Percentiles rank a stretch among this genome's conserved stretches.
Evolutionary conservation across 306 rosid species (phyloP).

Genomic region (Begonia masoniana): DNA sequence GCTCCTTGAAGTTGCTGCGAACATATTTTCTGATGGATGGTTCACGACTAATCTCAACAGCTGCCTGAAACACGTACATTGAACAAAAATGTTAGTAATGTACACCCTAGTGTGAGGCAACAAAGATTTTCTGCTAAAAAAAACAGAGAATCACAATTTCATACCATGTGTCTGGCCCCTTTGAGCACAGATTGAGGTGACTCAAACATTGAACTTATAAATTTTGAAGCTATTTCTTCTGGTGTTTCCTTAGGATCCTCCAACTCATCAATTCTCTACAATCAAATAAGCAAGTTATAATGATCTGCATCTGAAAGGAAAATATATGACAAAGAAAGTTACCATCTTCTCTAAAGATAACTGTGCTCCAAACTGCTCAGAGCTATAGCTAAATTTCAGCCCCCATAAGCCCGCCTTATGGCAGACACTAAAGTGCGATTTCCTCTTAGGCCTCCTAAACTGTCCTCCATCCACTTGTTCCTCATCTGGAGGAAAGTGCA

Average conservation of each 20-base stretch:
- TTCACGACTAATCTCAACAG: conserved; percentile 96
- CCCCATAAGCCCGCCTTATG: conserved; percentile 94
- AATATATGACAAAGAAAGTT: conserved; percentile 15
- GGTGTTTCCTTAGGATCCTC: conserved; percentile 97
- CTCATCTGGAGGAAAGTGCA: conserved; percentile 96
- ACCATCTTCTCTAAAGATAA: conserved; percentile 68
- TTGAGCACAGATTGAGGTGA: conserved; percentile 86
- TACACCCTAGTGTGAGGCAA: too few relatives aligned
- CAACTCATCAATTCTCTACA: conserved; percentile 66
- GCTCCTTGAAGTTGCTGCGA: conserved; percentile 74
- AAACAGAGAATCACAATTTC: neutral
- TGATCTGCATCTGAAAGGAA: neutral
- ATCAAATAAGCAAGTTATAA: neutral
- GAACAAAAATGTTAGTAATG: neutral
- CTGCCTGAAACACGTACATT: conserved; percentile 46
- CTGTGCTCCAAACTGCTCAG: conserved; percentile 89
- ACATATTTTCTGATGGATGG: conserved; percentile 89
- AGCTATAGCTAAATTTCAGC: conserved; percentile 85
- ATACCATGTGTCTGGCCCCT: conserved; percentile 95
- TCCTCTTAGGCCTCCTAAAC: conserved; percentile 88
- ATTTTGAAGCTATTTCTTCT: conserved; percentile 91
- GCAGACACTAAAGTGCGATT: conserved; percentile 51
- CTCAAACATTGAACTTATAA: conserved; percentile 73
- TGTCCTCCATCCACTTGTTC: conserved; percentile 88
- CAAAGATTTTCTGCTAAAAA: too few relatives aligned